Conservation (phyloP, 768 basidiomycete species). For the Boletus subparvulus region DNA sequence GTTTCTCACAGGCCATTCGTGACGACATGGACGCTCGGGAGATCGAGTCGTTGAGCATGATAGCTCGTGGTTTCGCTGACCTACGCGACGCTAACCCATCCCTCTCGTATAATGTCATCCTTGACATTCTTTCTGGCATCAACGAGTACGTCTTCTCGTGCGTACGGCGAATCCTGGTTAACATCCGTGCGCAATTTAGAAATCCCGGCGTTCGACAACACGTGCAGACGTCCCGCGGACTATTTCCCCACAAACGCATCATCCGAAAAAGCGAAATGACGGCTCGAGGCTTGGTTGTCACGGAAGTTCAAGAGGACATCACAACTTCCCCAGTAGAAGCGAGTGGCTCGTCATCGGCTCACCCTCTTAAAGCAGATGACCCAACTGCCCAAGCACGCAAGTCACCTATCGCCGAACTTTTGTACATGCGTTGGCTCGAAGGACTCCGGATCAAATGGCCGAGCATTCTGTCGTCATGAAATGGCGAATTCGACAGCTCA, state of each 20-base stretch:
- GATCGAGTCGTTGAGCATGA: constrained; percentile 85
- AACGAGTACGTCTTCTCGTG: constrained; percentile 67
- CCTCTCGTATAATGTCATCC: constrained; percentile 82
- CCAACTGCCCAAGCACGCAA: constrained; percentile 49
- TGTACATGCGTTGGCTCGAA: constrained; percentile 98
- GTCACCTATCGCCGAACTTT: constrained; percentile 90
- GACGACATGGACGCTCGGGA: constrained; percentile 89
- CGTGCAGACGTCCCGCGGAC: constrained; percentile 72
- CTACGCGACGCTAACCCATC: constrained; percentile 80
- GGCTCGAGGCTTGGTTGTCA: constrained; percentile 76
- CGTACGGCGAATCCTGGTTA: background rate
- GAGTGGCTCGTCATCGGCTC: constrained; percentile 28
- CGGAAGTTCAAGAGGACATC: constrained; percentile 76
- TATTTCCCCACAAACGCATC: constrained; percentile 82
- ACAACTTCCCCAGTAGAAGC: constrained; percentile 45
- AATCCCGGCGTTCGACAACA: constrained; percentile 78
- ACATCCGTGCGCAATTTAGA: constrained; percentile 40
- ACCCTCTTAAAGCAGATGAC: constrained; percentile 38
- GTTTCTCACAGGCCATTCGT: constrained; percentile 52
- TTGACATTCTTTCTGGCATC: constrained; percentile 87
- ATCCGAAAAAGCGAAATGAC: constrained; percentile 86
- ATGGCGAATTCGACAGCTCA: background rate
- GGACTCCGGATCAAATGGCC: constrained; percentile 92
- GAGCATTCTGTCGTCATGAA: constrained; percentile 47
- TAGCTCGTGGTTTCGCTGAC: constrained; percentile 86